Evolutionary conservation across 2,329 filamentous ascomycete genomes (phyloP).

Genomic region (Didymella pomorum): DNA sequence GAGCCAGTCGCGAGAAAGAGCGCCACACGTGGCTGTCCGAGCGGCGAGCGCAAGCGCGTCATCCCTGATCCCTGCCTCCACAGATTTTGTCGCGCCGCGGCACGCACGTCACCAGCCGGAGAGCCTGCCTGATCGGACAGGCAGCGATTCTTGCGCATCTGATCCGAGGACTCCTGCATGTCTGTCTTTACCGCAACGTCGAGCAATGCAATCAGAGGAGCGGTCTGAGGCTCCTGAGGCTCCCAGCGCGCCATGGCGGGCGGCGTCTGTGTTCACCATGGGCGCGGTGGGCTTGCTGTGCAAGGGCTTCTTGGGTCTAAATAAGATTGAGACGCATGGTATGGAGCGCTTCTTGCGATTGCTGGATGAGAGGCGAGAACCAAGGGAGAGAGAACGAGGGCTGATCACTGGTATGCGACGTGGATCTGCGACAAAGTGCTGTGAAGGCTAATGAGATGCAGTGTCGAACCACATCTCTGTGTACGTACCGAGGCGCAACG

Average conservation of each 20-base stretch:
- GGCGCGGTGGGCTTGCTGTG: slow-evolving; percentile 74
- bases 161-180: slow-evolving; percentile 21
- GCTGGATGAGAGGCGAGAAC: slow-evolving; percentile 75
- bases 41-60: background rate
- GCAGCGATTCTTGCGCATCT: slow-evolving; percentile 11
- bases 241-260: slow-evolving; percentile 73
- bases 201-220: slow-evolving; percentile 53
- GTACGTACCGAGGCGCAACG: slow-evolving; percentile 64
- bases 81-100: slow-evolving; percentile 25
- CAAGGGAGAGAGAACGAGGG: slow-evolving; percentile 72
- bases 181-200: slow-evolving; percentile 24
- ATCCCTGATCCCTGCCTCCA: slow-evolving; percentile 26
- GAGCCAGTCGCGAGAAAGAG: slow-evolving; percentile 14
- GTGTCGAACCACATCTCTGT: slow-evolving; percentile 90
- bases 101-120: slow-evolving; percentile 15
- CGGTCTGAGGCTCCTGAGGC: slow-evolving; percentile 51
- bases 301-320: slow-evolving; percentile 77
- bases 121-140: slow-evolving; percentile 8
- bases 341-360: slow-evolving; percentile 77
- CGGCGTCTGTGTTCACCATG: slow-evolving; percentile 77
- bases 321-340: slow-evolving; percentile 77
- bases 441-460: slow-evolving; percentile 48
- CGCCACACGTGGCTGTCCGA: slow-evolving; percentile 33
- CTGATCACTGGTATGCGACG: slow-evolving; percentile 76
- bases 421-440: background rate